Evolutionary conservation across 139 green algal genomes (phyloP), one percentile per base, ranked within the genome.

Genomic region (Coelastrella sp.): DNA sequence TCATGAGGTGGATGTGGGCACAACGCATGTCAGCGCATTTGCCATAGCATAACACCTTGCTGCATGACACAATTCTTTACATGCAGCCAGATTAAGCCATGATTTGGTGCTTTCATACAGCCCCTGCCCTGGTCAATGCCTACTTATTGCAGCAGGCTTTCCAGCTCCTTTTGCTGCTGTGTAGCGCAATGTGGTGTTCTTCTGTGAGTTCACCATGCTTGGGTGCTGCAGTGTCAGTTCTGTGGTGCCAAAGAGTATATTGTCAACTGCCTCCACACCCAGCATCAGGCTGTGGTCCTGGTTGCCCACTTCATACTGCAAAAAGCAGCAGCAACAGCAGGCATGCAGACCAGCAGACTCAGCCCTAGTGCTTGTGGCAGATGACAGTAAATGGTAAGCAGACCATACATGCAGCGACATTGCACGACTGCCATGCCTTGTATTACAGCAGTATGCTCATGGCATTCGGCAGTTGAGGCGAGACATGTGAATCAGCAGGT

Each of bases 271-370:
- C 95, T 99, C 97, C 49, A 98, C 96, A n/a, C 97, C 97, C 76
- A 98, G 95, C 96, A 98, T 98, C 66, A 98, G 86, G 58, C 90
- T 95, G 94, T 98, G 96, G 94, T 99, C 97, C 92, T 99, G 97
- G 93, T 98, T 97, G 88, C 93, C 96, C 10, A 98, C 96, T 94
- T 99, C 97, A 91, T 99, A 99, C 95, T 94, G 93, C 63, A 65
- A 10, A 78, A n/a, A 35, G 6, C 12, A 87, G 79, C 80, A 74
- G 80, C 78, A 70, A 59, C 58, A 49, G 35, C 35, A 49, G 35
- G 35, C 35, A 49, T 3, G 35, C 35, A 49, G 3, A 49, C 35
- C 35, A 3, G 35, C 35, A 49, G 35, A 49, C 35, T 49, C 35
- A 49, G 35, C 35, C 35, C 35, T 49, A 49, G 35, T 49, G 35